Percentiles rank a stretch among this genome's conserved stretches.
Evolutionary conservation across 1,284 basidiomycete genomes (phyloP).

Genomic region (Apiotrichum siamense): DNA sequence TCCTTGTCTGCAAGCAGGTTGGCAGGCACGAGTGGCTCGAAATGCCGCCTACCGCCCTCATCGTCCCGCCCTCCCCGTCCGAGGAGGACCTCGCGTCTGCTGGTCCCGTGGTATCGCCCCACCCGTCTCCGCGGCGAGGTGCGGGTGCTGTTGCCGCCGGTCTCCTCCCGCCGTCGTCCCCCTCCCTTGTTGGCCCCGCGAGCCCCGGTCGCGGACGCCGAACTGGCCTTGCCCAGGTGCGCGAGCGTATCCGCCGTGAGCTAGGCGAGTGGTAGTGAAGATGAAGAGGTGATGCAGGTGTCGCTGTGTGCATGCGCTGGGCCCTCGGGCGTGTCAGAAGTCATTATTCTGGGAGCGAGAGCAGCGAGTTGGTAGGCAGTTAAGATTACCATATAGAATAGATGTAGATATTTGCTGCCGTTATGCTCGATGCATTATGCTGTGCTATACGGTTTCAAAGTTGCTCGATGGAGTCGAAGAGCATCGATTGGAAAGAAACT

Average conservation of each 20-base stretch:
- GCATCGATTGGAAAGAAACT: no score
- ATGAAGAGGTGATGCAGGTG: no score
- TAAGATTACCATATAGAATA: no score
- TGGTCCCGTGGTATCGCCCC: constrained; percentile 4
- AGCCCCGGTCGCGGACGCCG: constrained; percentile 42
- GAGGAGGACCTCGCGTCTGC: no score
- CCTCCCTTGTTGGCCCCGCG: constrained; percentile 17
- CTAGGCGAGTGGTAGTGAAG: constrained; percentile 28
- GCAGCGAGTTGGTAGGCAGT: no score
- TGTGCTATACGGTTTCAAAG: no score
- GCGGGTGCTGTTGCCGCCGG: not conserved
- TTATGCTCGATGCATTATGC: no score
- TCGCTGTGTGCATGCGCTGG: no score
- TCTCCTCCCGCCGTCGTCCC: not conserved
- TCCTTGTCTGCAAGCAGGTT: constrained; percentile 39
- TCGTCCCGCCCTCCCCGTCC: constrained; percentile 8
- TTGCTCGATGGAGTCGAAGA: no score
- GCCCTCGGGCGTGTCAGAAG: no score
- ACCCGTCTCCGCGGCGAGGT: not conserved
- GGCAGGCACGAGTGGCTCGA: constrained; percentile 45
- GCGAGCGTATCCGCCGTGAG: constrained; percentile 43
- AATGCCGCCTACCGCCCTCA: constrained; percentile 32
- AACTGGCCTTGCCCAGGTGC: constrained; percentile 40
- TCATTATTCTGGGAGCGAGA: no score
- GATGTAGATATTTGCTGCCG: no score